Evolutionary conservation across 1,284 basidiomycete species (phyloP), one percentile per base, ranked within the genome.

Genomic region (Malassezia vespertilionis): DNA sequence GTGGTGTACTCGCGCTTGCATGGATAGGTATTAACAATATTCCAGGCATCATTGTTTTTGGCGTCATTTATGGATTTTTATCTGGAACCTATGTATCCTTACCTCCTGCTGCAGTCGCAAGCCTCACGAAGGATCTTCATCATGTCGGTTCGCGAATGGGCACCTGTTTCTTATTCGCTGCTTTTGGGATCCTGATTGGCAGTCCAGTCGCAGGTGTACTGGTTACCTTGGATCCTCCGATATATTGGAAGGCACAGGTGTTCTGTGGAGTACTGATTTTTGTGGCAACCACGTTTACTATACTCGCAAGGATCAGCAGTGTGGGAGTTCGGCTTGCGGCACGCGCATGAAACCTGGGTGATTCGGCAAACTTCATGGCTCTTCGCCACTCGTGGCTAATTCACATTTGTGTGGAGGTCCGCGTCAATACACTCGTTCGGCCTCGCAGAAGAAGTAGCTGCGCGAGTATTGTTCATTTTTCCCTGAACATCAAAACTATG

Each of bases 71-170:
- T 38, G 61, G 61, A 10, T 55, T 62, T 39, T 44, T 48, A 5
- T 62, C 60, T 1, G 61, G 61, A 8, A 51, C 52, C 41, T 60
- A 53, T 31, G 59, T 63, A 33, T 58, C 58, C 4, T 54, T 63
- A 5, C 39, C 44, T 11, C 46, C 52, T 8, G 46, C 54, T 1
- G 43, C 23, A 3, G 35, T 45, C 18, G 43, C 43, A 14, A 17
- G 21, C 11, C 17, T 45, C 7, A 45, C 34, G 2, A 6, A 18
- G 14, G 35, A 45, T 23, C 33, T 36, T 11, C 33, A 37, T 9
- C 32, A 37, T 12, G 26, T 45, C 14, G 43, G 43, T 4, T 26
- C 34, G 5, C 43, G 43, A 20, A 37, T 45, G 17, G 43, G 43
- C 18, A 37, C 31, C 2, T 30, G 18, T 3, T 45, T 37, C 27